Conservation (phyloP, 805 yeast species). For the Monosporozyma yasuniensis region DNA sequence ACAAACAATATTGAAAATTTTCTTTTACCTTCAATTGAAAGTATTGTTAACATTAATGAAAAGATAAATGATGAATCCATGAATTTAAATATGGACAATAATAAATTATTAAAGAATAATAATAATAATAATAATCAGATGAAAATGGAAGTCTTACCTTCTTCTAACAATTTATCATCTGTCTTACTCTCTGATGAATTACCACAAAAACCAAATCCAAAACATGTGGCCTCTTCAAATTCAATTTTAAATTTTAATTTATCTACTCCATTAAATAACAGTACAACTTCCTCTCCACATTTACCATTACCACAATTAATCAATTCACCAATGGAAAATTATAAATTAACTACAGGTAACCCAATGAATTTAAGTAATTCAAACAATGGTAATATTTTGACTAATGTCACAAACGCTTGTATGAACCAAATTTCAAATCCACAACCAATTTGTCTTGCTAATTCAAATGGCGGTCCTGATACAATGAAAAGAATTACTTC, state of each 20-base stretch:
- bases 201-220: background rate
- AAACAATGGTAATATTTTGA: background rate
- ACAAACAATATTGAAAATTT: conserved; percentile 2
- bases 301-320: background rate
- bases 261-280: background rate
- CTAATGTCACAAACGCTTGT: background rate
- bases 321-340: background rate
- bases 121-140: background rate
- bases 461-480: conserved; percentile 4
- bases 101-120: background rate
- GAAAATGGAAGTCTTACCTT: background rate
- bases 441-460: conserved; percentile 3
- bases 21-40: background rate
- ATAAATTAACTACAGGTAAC: background rate
- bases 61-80: background rate
- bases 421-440: background rate
- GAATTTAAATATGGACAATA: background rate
- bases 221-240: background rate
- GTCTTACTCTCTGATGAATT: background rate
- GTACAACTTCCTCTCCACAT: background rate
- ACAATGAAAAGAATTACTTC: conserved; percentile 19
- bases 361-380: background rate
- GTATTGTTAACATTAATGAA: background rate
- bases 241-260: background rate
- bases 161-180: background rate